Conservation (phyloP, 176 grass and related monocot genomes). For the Oryza glaberrima region DNA sequence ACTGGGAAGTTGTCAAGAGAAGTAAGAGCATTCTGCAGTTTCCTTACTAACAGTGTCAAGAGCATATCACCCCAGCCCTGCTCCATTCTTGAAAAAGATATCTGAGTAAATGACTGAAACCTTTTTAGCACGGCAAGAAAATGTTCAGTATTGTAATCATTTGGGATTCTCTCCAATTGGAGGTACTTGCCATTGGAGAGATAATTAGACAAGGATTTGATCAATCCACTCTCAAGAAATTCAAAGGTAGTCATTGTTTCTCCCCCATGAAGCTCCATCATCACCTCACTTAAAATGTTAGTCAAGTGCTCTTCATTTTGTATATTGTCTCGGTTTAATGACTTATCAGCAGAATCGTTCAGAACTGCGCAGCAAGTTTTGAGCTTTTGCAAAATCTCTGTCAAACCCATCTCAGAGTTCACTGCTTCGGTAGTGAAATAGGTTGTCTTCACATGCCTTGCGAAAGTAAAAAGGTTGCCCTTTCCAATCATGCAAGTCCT, state of each 20-base stretch:
- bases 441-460: conserved; percentile 68
- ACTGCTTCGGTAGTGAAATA: conserved; percentile 78
- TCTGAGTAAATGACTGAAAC: conserved; percentile 74
- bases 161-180: conserved; percentile 30
- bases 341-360: conserved; percentile 66
- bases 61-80: conserved; percentile 63
- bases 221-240: conserved; percentile 92
- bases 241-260: conserved; percentile 98
- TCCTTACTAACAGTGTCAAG: conserved; percentile 74
- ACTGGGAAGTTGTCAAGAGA: conserved; percentile 97
- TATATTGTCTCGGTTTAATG: conserved; percentile 44
- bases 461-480: conserved; percentile 58
- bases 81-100: conserved; percentile 64
- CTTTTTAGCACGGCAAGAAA: conserved; percentile 77
- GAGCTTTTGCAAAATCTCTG: conserved; percentile 80
- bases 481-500: conserved; percentile 72
- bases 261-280: conserved; percentile 87
- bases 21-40: conserved; percentile 92
- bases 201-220: conserved; percentile 86
- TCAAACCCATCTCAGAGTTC: conserved; percentile 67
- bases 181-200: conserved; percentile 87
- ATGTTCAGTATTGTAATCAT: conserved; percentile 45
- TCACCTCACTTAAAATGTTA: conserved; percentile 80
- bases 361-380: conserved; percentile 85
- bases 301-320: conserved; percentile 77